Evolutionary conservation across 2,329 filamentous ascomycete genomes (phyloP).

Genomic region (Fusarium coffeatum): DNA sequence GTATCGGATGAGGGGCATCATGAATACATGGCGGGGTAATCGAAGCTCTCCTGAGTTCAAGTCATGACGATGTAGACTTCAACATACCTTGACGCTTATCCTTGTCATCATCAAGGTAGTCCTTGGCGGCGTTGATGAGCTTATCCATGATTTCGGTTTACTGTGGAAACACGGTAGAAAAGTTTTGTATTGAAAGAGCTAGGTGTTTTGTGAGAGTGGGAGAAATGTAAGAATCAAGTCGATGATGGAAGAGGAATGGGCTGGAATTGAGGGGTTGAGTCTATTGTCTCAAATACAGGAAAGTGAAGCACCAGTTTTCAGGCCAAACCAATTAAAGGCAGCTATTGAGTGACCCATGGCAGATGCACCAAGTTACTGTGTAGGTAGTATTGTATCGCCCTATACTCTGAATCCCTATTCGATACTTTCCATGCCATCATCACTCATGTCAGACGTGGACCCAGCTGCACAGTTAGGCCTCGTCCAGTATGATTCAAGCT

Average conservation of each 20-base stretch:
- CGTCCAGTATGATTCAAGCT: background rate
- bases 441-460: slow-evolving; percentile 35
- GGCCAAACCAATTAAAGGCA: background rate
- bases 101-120: slow-evolving; percentile 51
- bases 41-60: slow-evolving; percentile 1
- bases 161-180: background rate
- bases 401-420: slow-evolving; percentile 3
- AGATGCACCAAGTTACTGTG: background rate
- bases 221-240: slow-evolving; percentile 11
- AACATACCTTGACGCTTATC: slow-evolving; percentile 43
- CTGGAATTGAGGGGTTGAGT: slow-evolving; percentile 24
- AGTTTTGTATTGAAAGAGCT: background rate
- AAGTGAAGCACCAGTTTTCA: background rate
- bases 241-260: slow-evolving; percentile 18
- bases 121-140: slow-evolving; percentile 53
- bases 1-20: slow-evolving; percentile 28
- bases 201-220: background rate
- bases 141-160: slow-evolving; percentile 52
- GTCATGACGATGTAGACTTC: background rate
- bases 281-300: slow-evolving; percentile 12
- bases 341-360: background rate
- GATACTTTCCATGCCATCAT: background rate
- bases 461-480: background rate
- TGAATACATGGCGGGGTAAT: slow-evolving; percentile 42
- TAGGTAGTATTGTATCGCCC: background rate